These are phyloP conservation scores for Daldinia childiae DNA, from an alignment of 495 filamentous ascomycete species.

Conservation along the genomic window DNA sequence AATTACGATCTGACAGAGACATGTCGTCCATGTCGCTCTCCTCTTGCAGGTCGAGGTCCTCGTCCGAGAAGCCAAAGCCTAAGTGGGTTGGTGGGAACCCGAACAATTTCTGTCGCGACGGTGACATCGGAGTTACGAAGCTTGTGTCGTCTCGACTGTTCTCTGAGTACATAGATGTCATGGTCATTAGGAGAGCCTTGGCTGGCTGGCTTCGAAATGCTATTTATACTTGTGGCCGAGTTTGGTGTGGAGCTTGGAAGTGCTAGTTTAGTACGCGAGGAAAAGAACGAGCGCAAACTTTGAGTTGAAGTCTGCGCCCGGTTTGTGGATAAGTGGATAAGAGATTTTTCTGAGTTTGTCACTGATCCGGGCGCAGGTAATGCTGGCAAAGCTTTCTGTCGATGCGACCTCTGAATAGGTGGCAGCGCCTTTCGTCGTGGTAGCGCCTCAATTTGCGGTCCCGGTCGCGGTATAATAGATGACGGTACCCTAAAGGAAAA, in stretches of 20 bases:
- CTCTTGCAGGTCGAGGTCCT: constrained; percentile 61
- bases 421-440: constrained; percentile 7
- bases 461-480: constrained; percentile 5
- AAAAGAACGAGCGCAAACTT: constrained; percentile 46
- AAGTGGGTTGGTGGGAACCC: constrained; percentile 77
- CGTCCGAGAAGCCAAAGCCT: constrained; percentile 70
- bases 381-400: constrained; percentile 38
- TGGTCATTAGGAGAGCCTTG: constrained; percentile 19
- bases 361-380: constrained; percentile 38
- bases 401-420: not conserved
- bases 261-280: constrained; percentile 34
- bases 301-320: constrained; percentile 28
- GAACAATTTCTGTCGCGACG: constrained; percentile 57
- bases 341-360: constrained; percentile 48
- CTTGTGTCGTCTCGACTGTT: constrained; percentile 53
- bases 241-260: constrained; percentile 25
- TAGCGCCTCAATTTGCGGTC: constrained; percentile 29
- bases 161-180: constrained; percentile 43
- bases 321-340: constrained; percentile 29
- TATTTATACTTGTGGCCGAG: constrained; percentile 11
- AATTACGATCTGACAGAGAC: constrained; percentile 59
- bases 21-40: constrained; percentile 57
- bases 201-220: constrained; percentile 6
- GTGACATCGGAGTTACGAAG: constrained; percentile 67
- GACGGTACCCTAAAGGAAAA: constrained; percentile 27